Evolutionary conservation across 108 stramenopile species (phyloP).

Genomic region (Nannochloropsis oceanica): DNA sequence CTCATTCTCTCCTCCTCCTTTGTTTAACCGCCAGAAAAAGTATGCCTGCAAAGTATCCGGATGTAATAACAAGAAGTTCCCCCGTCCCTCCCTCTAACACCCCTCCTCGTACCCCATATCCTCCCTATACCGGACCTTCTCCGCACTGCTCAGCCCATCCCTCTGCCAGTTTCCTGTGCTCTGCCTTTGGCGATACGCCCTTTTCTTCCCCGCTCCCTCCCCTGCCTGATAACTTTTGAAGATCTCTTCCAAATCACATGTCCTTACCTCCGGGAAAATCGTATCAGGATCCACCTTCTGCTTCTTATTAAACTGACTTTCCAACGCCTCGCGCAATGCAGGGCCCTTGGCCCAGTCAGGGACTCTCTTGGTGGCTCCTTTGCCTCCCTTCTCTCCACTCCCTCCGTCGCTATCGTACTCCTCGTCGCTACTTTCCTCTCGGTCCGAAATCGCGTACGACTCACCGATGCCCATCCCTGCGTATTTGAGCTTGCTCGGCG

Average conservation of each 20-base stretch:
- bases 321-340: conserved; percentile 31
- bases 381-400: neutral
- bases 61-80: too few relatives aligned
- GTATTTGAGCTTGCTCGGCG: neutral
- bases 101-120: conserved; percentile 7
- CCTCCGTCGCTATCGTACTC: conserved; percentile 3
- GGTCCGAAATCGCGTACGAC: neutral
- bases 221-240: conserved; percentile 21
- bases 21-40: too few relatives aligned
- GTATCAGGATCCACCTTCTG: conserved; percentile 36
- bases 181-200: neutral
- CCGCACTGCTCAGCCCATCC: conserved; percentile 4
- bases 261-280: conserved; percentile 39
- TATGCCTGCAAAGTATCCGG: too few relatives aligned
- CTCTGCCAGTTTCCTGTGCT: conserved; percentile 8
- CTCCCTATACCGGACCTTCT: conserved; percentile 3
- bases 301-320: conserved; percentile 37
- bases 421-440: neutral
- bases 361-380: conserved; percentile 3
- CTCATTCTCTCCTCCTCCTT: too few relatives aligned
- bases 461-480: neutral
- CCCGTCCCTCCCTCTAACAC: neutral
- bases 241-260: conserved; percentile 41
- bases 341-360: conserved; percentile 38
- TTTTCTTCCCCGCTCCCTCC: neutral